These are phyloP conservation scores for Coemansia sp. DNA, from an alignment of 192 early-diverging fungal genomes.

Conservation along the genomic window DNA sequence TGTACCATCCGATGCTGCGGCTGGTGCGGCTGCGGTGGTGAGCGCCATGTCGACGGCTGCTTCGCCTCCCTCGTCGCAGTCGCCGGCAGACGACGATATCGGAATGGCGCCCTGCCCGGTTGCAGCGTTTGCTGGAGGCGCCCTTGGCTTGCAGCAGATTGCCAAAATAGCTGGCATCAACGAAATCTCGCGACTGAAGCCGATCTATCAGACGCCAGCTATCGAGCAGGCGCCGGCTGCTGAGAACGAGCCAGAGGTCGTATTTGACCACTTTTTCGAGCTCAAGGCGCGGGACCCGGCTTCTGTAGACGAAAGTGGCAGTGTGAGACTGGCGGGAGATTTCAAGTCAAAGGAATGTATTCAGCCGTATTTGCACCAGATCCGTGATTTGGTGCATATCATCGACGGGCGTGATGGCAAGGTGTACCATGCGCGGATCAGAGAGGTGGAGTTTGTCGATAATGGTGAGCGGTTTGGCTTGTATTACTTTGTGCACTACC, in stretches of 20 bases:
- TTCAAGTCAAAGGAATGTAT: slow-evolving; percentile 24
- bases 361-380: slow-evolving; percentile 31
- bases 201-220: slow-evolving; percentile 12
- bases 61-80: neutral
- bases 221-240: slow-evolving; percentile 16
- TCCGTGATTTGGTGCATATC: slow-evolving; percentile 14
- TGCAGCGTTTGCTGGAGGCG: neutral
- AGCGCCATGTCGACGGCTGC: neutral
- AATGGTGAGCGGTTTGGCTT: slow-evolving; percentile 28
- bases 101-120: slow-evolving; percentile 1
- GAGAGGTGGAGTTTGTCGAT: slow-evolving; percentile 26
- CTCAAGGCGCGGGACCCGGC: neutral
- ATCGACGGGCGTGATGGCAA: slow-evolving; percentile 47
- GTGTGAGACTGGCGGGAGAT: neutral
- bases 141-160: neutral
- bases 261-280: slow-evolving; percentile 41
- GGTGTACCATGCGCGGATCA: slow-evolving; percentile 28
- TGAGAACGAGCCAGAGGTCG: slow-evolving; percentile 20
- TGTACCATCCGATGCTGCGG: neutral
- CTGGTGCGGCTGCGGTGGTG: neutral
- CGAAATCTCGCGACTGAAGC: slow-evolving; percentile 17
- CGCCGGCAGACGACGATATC: neutral
- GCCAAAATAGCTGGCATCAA: slow-evolving; percentile 28
- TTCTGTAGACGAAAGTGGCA: neutral
- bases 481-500: slow-evolving; percentile 50